These are phyloP conservation scores for Petunia axillaris DNA, from an alignment of 257 asterid genomes.

Conservation along the genomic window DNA sequence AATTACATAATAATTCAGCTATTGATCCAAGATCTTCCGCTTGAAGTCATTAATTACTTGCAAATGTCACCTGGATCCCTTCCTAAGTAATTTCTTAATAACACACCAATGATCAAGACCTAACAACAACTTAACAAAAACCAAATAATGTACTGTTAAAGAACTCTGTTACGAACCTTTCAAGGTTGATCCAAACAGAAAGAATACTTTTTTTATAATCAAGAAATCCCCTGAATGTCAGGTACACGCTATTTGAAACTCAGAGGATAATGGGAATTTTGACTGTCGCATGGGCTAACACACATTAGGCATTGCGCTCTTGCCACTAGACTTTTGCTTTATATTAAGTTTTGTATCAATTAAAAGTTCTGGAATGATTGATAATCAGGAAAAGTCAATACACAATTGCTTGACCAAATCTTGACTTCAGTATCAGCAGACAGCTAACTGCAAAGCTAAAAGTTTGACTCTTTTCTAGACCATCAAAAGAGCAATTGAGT, in stretches of 20 bases:
- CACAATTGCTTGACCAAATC: not conserved
- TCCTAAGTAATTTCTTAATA: not conserved
- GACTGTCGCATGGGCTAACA: no score
- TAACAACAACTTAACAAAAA: not conserved
- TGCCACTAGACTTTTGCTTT: not conserved
- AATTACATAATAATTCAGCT: not conserved
- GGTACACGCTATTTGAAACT: no score
- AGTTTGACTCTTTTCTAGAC: not conserved
- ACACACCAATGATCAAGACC: not conserved
- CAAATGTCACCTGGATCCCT: not conserved
- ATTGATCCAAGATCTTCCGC: constrained; percentile 3
- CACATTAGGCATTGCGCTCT: no score
- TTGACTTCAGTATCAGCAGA: not conserved
- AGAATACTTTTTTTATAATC: not conserved
- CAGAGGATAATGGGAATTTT: no score
- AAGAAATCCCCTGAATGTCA: no score
- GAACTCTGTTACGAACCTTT: not conserved
- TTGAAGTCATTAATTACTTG: not conserved
- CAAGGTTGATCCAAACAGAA: not conserved
- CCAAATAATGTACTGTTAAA: not conserved
- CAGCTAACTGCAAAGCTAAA: not conserved
- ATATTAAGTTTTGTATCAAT: not conserved
- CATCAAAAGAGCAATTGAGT: no score
- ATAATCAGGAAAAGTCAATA: not conserved
- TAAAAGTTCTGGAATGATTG: not conserved